Evolutionary conservation across 495 filamentous ascomycete genomes (phyloP).

Genomic region (Trichoderma parareesei): DNA sequence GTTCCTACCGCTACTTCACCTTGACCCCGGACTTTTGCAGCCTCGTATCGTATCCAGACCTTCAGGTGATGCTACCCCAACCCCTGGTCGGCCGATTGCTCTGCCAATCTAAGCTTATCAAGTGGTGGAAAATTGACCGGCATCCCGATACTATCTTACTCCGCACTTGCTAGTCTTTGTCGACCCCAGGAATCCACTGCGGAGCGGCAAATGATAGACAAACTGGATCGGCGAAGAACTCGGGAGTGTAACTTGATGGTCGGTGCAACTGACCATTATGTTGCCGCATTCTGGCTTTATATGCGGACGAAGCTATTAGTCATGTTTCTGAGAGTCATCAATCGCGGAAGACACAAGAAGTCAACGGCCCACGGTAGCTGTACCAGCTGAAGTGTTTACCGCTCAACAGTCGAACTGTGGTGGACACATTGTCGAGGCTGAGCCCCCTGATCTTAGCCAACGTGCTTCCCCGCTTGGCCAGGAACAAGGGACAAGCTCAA

Average conservation of each 20-base stretch:
- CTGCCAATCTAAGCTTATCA: conserved; percentile 4
- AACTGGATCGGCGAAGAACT: too few species aligned
- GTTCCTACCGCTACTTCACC: not conserved
- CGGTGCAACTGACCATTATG: too few species aligned
- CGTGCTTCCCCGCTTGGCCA: conserved; percentile 1
- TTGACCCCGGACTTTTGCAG: not conserved
- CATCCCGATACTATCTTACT: not conserved
- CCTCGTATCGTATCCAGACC: not conserved
- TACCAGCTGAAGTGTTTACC: too few species aligned
- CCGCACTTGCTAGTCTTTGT: not conserved
- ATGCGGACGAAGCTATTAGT: too few species aligned
- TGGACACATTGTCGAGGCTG: not conserved
- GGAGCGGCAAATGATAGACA: not conserved
- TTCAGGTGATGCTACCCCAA: not conserved
- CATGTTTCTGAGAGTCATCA: too few species aligned
- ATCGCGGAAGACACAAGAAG: too few species aligned
- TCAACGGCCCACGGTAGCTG: too few species aligned
- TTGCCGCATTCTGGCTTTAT: not conserved
- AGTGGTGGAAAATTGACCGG: conserved; percentile 2
- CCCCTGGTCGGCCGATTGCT: not conserved
- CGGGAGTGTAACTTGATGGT: not conserved
- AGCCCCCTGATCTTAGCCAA: not conserved
- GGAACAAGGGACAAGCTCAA: not conserved
- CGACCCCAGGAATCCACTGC: not conserved
- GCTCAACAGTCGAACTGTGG: not conserved